Evolutionary conservation across 2,329 filamentous ascomycete species (phyloP).

Genomic region (Tolypocladium amazonense): DNA sequence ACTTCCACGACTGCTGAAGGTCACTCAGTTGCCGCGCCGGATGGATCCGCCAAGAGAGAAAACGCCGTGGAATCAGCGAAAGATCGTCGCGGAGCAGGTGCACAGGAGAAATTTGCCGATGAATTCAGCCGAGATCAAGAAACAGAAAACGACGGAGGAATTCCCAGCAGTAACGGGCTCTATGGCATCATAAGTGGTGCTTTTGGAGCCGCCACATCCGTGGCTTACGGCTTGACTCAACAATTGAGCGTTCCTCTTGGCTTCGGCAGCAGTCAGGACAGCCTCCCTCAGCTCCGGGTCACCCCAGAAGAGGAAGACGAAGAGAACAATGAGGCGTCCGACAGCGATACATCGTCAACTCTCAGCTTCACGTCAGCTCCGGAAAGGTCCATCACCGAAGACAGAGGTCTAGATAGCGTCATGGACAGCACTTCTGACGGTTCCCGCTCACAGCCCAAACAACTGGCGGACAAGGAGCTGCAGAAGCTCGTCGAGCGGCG

Average conservation of each 20-base stretch:
- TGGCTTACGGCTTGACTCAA: conserved; percentile 22
- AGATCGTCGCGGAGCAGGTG: neutral
- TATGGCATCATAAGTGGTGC: conserved; percentile 46
- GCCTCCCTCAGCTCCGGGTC: conserved; percentile 10
- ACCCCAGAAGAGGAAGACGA: conserved; percentile 15
- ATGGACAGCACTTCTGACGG: conserved; percentile 26
- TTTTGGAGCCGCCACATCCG: conserved; percentile 38
- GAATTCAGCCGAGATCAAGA: conserved; percentile 7
- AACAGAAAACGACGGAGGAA: conserved; percentile 16
- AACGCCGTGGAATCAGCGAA: conserved; percentile 1
- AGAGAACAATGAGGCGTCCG: conserved; percentile 15
- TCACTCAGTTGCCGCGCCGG: neutral
- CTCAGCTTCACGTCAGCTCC: conserved; percentile 39
- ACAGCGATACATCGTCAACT: conserved; percentile 34
- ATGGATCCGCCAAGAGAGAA: neutral
- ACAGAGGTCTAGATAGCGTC: conserved; percentile 13
- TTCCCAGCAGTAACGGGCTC: conserved; percentile 33
- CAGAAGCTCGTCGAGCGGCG: conserved; percentile 51
- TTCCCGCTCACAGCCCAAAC: conserved; percentile 18
- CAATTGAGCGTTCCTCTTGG: conserved; percentile 17
- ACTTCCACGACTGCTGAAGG: conserved; percentile 22
- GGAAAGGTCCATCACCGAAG: conserved; percentile 21
- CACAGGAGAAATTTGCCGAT: conserved; percentile 21
- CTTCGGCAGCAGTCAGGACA: conserved; percentile 14
- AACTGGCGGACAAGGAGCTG: conserved; percentile 48